These are phyloP conservation scores for Marchantia polymorpha DNA, from an alignment of 225 moss, liverwort and hornwort species.

Conservation along the genomic window DNA sequence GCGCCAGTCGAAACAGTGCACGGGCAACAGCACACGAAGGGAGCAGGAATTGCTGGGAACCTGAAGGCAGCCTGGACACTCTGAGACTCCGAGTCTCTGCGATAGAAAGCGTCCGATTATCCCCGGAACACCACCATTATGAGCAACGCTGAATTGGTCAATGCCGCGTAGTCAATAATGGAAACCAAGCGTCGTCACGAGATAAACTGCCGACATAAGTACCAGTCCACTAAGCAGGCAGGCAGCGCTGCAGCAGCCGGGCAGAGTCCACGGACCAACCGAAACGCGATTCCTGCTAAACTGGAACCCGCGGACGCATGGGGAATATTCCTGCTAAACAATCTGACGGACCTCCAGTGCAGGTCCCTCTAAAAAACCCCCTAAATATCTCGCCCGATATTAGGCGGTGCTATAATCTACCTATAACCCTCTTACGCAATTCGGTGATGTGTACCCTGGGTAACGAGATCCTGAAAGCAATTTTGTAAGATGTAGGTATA, in stretches of 20 bases:
- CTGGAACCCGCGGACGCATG: too few species aligned
- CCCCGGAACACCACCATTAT: not conserved
- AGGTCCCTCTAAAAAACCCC: not conserved
- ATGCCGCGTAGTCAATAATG: slow-evolving; percentile 8
- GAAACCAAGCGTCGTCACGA: not conserved
- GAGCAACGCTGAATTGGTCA: not conserved
- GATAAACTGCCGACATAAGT: not conserved
- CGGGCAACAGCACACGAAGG: too few species aligned
- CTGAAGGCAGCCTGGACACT: not conserved
- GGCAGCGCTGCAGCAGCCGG: not conserved
- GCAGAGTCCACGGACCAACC: not conserved
- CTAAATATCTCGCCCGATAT: not conserved
- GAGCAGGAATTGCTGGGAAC: too few species aligned
- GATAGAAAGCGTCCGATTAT: too few species aligned
- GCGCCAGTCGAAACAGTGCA: too few species aligned
- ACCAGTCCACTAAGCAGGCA: not conserved
- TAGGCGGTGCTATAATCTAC: too few species aligned
- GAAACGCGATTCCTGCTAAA: not conserved
- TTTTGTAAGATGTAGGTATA: too few species aligned
- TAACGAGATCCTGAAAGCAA: too few species aligned
- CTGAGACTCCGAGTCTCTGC: not conserved
- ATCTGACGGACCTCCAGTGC: not conserved
- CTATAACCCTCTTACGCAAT: too few species aligned
- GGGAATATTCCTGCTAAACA: not conserved
- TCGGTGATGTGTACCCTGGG: too few species aligned